Base-by-base conservation (phyloP, 768 basidiomycete species). In the Lactifluus pinguis region DNA sequence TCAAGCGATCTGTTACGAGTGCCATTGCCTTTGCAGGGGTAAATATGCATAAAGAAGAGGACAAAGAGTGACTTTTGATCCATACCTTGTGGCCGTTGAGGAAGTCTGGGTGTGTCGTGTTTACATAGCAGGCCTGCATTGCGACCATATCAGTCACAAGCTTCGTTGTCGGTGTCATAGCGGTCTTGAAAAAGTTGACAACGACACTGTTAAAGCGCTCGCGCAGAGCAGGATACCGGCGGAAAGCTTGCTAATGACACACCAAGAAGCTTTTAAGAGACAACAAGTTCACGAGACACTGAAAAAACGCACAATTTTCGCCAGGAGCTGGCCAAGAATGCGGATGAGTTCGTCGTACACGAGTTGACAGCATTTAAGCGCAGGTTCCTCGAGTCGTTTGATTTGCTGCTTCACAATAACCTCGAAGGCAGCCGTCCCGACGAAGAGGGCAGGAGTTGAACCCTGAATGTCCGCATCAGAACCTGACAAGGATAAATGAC, bases 341-440 rank as follows among this genome's bases (percentile, higher is more conserved):
- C 97, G 85, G 70, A 98, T 97, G 44, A 99, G 82, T 70, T 98
- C 97, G 68, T 98, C 97, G 65, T 98, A 98, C 4, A 99, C 91
- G 61, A 98, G 79, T 65, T 94, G 87, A 69, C 93, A 95, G 69
- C 97, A 98, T 71, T 95, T 95, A 67, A 98, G 74, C 65, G 83
- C 79, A 13, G 97, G 97, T 7, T 98, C 97, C 71, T 98, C 97
- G 55, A 99, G 76, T 45, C 97, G 83, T 74, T 94, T 89, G 74
- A 99, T 99, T 75, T 99, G 97, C 72, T 98, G 92, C 77, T 98
- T 99, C 67, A 98, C 92, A 67, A 99, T 98, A 62, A 95, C 92
- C 69, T 99, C 97, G 68, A 99, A 99, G 7, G 95, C 97, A 60
- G 90, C 86, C 0, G 97, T 95, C 19, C 95, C 94, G 53, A 99